Evolutionary conservation across 129 eudicot genomes (phyloP).

Genomic region (Artemisia tridentata): DNA sequence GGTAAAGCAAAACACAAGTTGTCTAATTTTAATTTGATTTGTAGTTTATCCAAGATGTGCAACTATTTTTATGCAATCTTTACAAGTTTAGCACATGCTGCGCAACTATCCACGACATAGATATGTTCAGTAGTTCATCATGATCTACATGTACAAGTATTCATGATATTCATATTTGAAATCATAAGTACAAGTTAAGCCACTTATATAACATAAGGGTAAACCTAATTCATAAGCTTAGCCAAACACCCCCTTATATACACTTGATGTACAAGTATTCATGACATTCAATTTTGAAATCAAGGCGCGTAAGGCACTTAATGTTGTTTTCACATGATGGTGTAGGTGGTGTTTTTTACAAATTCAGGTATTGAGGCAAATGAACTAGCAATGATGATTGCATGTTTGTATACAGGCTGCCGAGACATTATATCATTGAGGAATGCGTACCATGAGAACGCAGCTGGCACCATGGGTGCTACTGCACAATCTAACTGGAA

Average conservation of each 20-base stretch:
- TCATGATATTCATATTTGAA: too few relatives aligned
- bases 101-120: not conserved
- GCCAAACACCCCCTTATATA: not conserved
- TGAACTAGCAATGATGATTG: slow-evolving; percentile 84
- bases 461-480: slow-evolving; percentile 82
- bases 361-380: slow-evolving; percentile 96
- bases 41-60: not conserved
- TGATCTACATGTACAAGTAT: not conserved
- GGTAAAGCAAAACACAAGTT: too few relatives aligned
- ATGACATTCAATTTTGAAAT: too few relatives aligned
- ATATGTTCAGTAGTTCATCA: too few relatives aligned
- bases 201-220: too few relatives aligned
- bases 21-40: too few relatives aligned
- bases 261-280: not conserved
- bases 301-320: too few relatives aligned
- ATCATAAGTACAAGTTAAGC: too few relatives aligned
- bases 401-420: slow-evolving; percentile 71
- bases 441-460: slow-evolving; percentile 92
- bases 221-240: too few relatives aligned
- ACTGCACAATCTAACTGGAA: slow-evolving; percentile 87
- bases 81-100: not conserved
- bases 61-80: not conserved
- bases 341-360: slow-evolving; percentile 84
- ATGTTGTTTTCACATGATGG: not conserved
- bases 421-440: slow-evolving; percentile 78